Evolutionary conservation across 495 filamentous ascomycete species (phyloP).

Genomic region (Aspergillus avenaceus): DNA sequence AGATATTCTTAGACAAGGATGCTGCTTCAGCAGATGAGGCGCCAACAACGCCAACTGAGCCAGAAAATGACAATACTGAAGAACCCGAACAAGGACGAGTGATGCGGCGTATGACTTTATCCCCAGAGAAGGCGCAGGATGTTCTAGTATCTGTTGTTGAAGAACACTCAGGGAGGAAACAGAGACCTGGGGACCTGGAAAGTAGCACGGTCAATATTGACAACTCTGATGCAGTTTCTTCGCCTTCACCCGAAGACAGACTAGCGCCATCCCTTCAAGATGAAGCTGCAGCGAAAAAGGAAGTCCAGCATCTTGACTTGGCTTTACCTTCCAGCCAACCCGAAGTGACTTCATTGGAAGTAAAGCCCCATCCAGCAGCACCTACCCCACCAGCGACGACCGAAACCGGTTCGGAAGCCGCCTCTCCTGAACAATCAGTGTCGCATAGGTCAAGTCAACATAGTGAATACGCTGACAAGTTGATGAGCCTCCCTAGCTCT

Average conservation of each 20-base stretch:
- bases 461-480: constrained; percentile 1
- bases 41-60: constrained; percentile 35
- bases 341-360: constrained; percentile 14
- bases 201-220: constrained; percentile 5
- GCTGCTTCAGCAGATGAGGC: constrained; percentile 61
- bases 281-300: constrained; percentile 37
- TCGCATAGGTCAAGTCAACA: constrained; percentile 2
- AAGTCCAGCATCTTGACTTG: constrained; percentile 68
- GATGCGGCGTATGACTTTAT: constrained; percentile 50
- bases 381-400: constrained; percentile 7
- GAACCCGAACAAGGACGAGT: constrained; percentile 27
- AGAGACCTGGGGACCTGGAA: constrained; percentile 17
- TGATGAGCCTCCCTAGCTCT: constrained; percentile 6
- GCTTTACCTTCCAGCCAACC: constrained; percentile 49
- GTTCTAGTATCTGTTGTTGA: constrained; percentile 67
- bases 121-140: constrained; percentile 65
- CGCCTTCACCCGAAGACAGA: constrained; percentile 13
- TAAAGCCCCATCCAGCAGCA: constrained; percentile 7
- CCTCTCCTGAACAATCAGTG: not conserved
- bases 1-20: constrained; percentile 87
- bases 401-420: constrained; percentile 1
- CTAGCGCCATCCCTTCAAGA: constrained; percentile 21
- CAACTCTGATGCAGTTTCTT: constrained; percentile 15
- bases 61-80: constrained; percentile 45
- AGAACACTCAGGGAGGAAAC: constrained; percentile 50